phyloP scores from a whole-genome alignment of 2,329 filamentous ascomycete species.

The Arthroderma sp. region DNA sequence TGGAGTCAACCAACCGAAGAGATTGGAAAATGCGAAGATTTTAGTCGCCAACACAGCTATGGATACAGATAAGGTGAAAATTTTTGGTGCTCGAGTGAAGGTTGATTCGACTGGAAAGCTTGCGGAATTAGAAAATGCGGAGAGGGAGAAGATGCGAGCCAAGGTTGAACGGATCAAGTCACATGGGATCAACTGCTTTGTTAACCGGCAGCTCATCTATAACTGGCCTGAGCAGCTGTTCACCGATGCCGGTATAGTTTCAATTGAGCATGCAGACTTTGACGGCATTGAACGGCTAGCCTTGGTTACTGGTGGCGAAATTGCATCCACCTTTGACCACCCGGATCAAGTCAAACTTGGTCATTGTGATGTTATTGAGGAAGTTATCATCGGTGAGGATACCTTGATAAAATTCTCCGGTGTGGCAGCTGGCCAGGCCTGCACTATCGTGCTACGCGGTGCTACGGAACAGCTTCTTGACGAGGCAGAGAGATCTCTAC shows the following conservation, averaged over 20 bases:
- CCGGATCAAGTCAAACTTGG: conserved; percentile 94
- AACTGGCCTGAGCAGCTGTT: conserved; percentile 99
- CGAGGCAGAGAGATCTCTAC: conserved; percentile 88
- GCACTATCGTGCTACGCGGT: conserved; percentile 90
- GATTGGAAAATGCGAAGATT: conserved; percentile 95
- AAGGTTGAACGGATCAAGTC: conserved; percentile 99
- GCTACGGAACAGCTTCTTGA: conserved; percentile 95
- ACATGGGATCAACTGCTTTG: conserved; percentile 99
- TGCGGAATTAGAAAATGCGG: conserved; percentile 94
- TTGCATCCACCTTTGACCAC: conserved; percentile 94
- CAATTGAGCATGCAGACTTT: conserved; percentile 97
- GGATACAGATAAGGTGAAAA: conserved; percentile 99
- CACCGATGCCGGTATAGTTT: conserved; percentile 92
- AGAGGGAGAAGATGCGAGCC: conserved; percentile 98
- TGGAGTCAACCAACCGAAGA: conserved; percentile 95
- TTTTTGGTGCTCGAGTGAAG: conserved; percentile 94
- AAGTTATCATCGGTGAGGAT: conserved; percentile 96
- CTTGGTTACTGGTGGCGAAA: conserved; percentile 91
- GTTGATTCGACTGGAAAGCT: conserved; percentile 92
- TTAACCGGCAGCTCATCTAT: conserved; percentile 98
- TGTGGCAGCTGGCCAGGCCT: conserved; percentile 83
- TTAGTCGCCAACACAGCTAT: conserved; percentile 95
- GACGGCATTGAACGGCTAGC: conserved; percentile 93
- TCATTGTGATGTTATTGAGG: conserved; percentile 88
- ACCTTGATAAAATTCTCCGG: conserved; percentile 96